Evolutionary conservation across 768 basidiomycete species (phyloP), one percentile per base, ranked within the genome.

Genomic region (Fomitopsis serialis): DNA sequence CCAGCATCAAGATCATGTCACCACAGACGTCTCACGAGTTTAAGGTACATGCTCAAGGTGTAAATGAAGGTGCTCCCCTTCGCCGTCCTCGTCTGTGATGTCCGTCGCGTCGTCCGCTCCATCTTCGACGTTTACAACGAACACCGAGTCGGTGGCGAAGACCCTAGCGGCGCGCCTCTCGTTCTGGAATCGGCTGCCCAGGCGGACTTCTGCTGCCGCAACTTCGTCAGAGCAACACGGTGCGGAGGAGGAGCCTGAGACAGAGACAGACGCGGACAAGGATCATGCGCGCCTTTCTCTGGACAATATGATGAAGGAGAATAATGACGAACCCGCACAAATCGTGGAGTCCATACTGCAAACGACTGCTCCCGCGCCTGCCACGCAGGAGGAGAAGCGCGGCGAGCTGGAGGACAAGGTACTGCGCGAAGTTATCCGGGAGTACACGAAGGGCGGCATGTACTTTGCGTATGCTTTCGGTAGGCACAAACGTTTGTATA

Each of bases 391-490:
- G 70, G 85, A 89, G 63, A 80, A 75, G 61, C 79, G 87, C 58
- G 74, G 77, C 2, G 88, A 94, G 61, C 70, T 97, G 9, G 94
- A 97, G 61, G 77, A 79, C 27, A 93, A 92, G 68, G 86, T 96
- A 43, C 70, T 96, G 11, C 74, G 83, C 22, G 90, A 95, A 67
- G 85, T 83, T 50, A 75, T 92, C 27, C 77, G 80, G 50, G 86
- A 91, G 60, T 92, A 84, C 62, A 75, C 79, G 13, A 89, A 86
- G 61, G 92, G 92, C 11, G 87, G 83, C 44, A 96, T 97, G 90
- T 94, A 88, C 68, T 96, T 92, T 65, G 78, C 91, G 0, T 88
- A 92, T 67, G 83, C 78, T 54, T 93, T 92, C 59, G 94, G 93
- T 88, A 67, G 54, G 74, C 43, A 24, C 21, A 32, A 22, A 34